These are phyloP conservation scores for Geotrichum candidum DNA, from an alignment of 1,139 yeast genomes.

Conservation along the genomic window DNA sequence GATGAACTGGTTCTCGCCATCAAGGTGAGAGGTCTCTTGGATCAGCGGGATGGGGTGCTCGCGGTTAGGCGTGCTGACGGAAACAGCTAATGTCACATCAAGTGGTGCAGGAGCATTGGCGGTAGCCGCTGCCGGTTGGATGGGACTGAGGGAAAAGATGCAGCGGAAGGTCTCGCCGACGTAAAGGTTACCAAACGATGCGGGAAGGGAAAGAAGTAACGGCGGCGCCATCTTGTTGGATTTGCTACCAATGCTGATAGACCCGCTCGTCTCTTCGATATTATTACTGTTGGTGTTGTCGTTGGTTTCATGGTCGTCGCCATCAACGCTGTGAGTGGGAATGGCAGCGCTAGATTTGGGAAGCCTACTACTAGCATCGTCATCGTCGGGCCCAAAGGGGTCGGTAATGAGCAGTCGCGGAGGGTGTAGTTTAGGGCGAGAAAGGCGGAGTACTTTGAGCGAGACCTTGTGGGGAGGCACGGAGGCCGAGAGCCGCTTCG, in stretches of 20 bases:
- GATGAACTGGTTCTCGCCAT: constrained; percentile 19
- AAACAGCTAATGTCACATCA: constrained; percentile 9
- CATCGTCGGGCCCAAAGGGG: neutral
- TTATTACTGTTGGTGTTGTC: neutral
- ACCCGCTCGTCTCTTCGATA: neutral
- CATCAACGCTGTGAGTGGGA: constrained; percentile 10
- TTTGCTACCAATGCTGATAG: neutral
- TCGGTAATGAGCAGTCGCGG: constrained; percentile 8
- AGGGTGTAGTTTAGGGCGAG: constrained; percentile 10
- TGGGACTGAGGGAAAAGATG: constrained; percentile 24
- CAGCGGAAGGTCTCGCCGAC: constrained; percentile 32
- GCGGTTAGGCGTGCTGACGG: constrained; percentile 15
- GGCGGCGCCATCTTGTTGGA: constrained; percentile 6
- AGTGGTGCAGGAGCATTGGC: constrained; percentile 9
- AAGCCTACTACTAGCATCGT: neutral
- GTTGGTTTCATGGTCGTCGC: neutral
- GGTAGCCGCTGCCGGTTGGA: neutral
- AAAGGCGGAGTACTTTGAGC: constrained; percentile 11
- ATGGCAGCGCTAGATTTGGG: neutral
- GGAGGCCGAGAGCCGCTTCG: constrained; percentile 1
- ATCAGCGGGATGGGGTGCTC: constrained; percentile 17
- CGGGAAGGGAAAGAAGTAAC: constrained; percentile 23
- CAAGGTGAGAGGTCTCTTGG: constrained; percentile 7
- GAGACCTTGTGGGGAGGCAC: constrained; percentile 4
- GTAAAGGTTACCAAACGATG: constrained; percentile 28